Evolutionary conservation across 2,329 filamentous ascomycete genomes (phyloP).

Genomic region (Colletotrichum sp.): DNA sequence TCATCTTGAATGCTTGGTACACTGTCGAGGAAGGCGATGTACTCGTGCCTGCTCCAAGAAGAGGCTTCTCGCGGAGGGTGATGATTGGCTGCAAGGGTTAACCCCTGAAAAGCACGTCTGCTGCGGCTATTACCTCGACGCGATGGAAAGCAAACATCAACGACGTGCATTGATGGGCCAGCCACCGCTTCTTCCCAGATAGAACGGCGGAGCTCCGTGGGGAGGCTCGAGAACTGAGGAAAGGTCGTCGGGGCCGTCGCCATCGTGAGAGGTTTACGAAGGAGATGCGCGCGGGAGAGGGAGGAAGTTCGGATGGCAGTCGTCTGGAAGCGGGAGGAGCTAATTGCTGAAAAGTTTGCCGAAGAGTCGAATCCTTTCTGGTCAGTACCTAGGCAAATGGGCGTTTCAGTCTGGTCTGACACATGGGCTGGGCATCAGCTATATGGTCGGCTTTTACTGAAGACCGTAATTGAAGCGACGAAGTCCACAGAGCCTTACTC

Average conservation of each 20-base stretch:
- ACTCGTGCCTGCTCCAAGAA: not conserved
- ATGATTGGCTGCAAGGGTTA: not conserved
- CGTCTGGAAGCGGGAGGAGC: not conserved
- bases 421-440: not conserved
- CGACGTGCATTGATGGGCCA: conserved; percentile 27
- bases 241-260: not conserved
- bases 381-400: not conserved
- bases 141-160: conserved; percentile 31
- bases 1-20: not conserved
- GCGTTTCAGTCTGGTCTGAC: not conserved
- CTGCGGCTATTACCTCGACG: conserved; percentile 7
- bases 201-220: not conserved
- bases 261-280: conserved; percentile 32
- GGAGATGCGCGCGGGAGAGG: not conserved
- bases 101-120: not conserved
- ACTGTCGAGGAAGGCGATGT: not conserved
- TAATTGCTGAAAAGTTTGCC: not conserved
- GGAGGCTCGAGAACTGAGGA: not conserved
- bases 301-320: not conserved
- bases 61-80: not conserved
- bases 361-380: not conserved
- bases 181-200: conserved; percentile 7
- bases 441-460: not conserved
- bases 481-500: not conserved
- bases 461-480: not conserved